phyloP scores from a whole-genome alignment of 352 stramenopile species.

The Pelagophyceae sp. region DNA sequence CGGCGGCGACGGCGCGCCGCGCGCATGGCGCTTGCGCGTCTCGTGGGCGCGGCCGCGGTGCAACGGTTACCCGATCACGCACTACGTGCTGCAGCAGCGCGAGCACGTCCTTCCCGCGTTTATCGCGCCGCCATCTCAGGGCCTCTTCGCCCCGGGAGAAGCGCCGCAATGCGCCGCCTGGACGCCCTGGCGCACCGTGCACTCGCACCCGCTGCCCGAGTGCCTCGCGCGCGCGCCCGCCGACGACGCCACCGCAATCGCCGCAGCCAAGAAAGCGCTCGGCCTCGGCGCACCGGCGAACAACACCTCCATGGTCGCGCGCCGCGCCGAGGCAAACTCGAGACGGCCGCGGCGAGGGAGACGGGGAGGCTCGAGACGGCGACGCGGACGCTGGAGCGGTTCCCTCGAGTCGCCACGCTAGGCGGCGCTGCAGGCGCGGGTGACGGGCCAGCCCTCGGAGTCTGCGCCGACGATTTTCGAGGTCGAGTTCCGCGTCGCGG shows the following conservation, averaged over 20 bases:
- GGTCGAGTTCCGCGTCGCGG: neutral
- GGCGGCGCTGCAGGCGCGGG: too few relatives aligned
- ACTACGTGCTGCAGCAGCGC: neutral
- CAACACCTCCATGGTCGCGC: too few relatives aligned
- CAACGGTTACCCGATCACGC: neutral
- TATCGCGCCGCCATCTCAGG: neutral
- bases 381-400: too few relatives aligned
- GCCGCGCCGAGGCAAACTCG: too few relatives aligned
- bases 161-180: neutral
- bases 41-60: neutral
- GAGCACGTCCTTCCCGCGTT: neutral
- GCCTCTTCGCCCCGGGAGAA: neutral
- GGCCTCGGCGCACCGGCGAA: neutral
- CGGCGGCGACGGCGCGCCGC: too few relatives aligned
- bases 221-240: neutral
- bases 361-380: too few relatives aligned
- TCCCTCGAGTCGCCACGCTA: too few relatives aligned
- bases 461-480: neutral
- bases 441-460: too few relatives aligned
- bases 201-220: neutral
- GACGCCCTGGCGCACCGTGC: slow-evolving; percentile 1
- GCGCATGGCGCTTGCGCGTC: neutral
- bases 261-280: neutral
- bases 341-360: too few relatives aligned
- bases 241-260: neutral